Percentiles rank a stretch among this genome's conserved stretches.
Conservation (phyloP, 2,329 filamentous ascomycete species). For the Myriosclerotinia curreyana region DNA sequence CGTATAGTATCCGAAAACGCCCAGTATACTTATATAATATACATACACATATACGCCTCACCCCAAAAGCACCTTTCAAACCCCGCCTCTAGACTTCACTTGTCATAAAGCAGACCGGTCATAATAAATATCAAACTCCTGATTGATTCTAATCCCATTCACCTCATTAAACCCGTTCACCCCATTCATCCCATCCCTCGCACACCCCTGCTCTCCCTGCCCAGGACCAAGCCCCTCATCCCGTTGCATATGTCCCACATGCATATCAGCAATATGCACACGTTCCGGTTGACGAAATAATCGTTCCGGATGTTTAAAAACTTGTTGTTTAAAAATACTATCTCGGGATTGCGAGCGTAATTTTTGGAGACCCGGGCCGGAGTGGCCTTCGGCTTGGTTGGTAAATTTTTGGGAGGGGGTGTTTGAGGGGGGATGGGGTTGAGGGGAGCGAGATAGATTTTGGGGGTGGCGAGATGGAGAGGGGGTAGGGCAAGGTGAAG, state of each 20-base stretch:
- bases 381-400: background rate
- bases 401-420: background rate
- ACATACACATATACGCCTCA: no score
- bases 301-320: no score
- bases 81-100: no score
- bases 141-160: conserved; percentile 11
- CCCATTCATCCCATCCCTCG: no score
- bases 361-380: background rate
- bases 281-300: background rate
- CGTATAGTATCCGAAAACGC: background rate
- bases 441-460: no score
- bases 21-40: conserved; percentile 5
- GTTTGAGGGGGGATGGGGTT: background rate
- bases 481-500: no score
- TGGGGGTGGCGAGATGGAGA: background rate
- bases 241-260: background rate
- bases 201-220: background rate
- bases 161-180: background rate
- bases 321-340: background rate
- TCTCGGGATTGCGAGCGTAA: background rate
- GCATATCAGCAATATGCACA: conserved; percentile 12
- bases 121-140: conserved; percentile 19
- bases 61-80: no score
- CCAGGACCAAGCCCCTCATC: background rate
- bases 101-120: conserved; percentile 12